Percentiles rank a stretch among this genome's conserved stretches.
These are phyloP conservation scores for Cucumis variabilis DNA, from an alignment of 331 rosid genomes.

Conservation along the genomic window DNA sequence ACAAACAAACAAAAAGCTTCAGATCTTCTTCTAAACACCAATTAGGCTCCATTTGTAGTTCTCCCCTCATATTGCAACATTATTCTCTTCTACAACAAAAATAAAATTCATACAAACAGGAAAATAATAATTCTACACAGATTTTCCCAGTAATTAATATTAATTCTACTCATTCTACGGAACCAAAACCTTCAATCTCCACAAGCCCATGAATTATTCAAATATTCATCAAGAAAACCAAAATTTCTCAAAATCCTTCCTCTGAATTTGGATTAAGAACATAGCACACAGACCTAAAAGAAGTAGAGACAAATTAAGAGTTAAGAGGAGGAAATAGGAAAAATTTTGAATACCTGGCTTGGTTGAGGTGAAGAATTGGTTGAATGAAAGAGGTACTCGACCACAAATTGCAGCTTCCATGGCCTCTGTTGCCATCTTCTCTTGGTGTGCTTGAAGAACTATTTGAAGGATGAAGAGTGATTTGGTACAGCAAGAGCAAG, in stretches of 20 bases:
- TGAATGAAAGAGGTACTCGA: slow-evolving; percentile 21
- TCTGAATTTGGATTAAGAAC: not conserved
- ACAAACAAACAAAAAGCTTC: not conserved
- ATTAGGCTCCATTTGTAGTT: not conserved
- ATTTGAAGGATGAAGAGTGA: not conserved
- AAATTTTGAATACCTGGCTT: slow-evolving; percentile 6
- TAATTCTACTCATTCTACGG: not conserved
- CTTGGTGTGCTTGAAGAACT: not conserved
- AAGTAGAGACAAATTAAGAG: not conserved
- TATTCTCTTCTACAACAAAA: not conserved
- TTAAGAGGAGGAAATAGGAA: not conserved
- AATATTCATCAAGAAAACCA: not conserved
- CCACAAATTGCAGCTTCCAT: slow-evolving; percentile 39
- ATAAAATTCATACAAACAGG: slow-evolving; percentile 10
- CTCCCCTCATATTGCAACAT: not conserved
- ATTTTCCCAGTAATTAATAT: not conserved
- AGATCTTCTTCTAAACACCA: not conserved
- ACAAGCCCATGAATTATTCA: not conserved
- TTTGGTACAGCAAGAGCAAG: not conserved
- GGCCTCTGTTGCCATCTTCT: slow-evolving; percentile 17
- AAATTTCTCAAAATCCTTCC: not conserved
- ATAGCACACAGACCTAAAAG: not conserved
- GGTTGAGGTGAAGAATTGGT: slow-evolving; percentile 21
- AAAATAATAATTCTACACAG: not conserved
- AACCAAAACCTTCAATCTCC: not conserved